A percentile compares a stretch with the other conserved stretches of the same genome.
These are phyloP conservation scores for Hyphopichia pseudoburtonii DNA, from an alignment of 1,139 yeast genomes.

Conservation along the genomic window DNA sequence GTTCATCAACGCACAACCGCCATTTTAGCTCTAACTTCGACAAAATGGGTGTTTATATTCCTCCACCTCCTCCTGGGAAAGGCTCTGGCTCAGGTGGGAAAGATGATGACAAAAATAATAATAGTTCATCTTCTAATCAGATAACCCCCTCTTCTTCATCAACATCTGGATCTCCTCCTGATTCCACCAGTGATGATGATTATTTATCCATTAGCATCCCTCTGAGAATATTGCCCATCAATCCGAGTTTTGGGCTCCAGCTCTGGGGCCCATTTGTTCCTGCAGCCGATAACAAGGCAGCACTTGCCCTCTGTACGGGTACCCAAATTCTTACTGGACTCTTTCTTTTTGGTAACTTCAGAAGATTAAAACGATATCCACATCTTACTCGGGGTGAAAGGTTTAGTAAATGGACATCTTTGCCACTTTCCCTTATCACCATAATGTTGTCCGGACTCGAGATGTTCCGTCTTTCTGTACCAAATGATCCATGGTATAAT, in stretches of 20 bases:
- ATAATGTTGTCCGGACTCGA: conserved; percentile 47
- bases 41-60: conserved; percentile 36
- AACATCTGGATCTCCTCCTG: conserved; percentile 1
- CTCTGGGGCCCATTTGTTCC: conserved; percentile 68
- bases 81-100: conserved; percentile 9
- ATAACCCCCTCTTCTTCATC: conserved; percentile 10
- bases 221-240: conserved; percentile 28
- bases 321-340: conserved; percentile 49
- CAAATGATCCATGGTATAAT: conserved; percentile 66
- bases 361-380: conserved; percentile 11
- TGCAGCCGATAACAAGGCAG: conserved; percentile 56
- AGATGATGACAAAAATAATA: conserved; percentile 4
- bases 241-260: conserved; percentile 57
- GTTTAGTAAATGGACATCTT: conserved; percentile 12
- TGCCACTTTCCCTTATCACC: background rate
- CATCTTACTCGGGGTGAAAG: conserved; percentile 9
- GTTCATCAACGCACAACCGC: too few relatives aligned
- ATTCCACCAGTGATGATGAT: background rate
- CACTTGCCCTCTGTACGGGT: conserved; percentile 47
- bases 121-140: conserved; percentile 1
- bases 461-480: conserved; percentile 43
- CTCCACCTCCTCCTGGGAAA: conserved; percentile 25
- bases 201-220: conserved; percentile 18
- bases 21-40: too few relatives aligned
- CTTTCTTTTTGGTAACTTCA: conserved; percentile 8